phyloP scores from a whole-genome alignment of 495 filamentous ascomycete genomes.

The Amphirosellinia nigrospora region DNA sequence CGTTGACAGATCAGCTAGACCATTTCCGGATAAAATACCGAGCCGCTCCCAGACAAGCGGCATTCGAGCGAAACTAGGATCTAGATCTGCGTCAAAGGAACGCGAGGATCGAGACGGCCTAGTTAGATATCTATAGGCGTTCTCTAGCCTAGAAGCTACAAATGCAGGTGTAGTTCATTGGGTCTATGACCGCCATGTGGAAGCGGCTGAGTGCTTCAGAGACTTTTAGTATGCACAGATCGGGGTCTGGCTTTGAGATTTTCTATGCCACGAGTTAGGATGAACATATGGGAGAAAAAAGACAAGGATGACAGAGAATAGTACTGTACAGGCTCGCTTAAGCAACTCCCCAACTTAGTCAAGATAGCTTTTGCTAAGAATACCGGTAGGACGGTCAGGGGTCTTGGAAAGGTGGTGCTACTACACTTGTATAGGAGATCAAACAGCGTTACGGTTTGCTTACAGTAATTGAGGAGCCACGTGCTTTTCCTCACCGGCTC shows the following conservation, averaged over 20 bases:
- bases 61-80: not conserved
- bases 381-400: not conserved
- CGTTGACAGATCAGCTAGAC: constrained; percentile 25
- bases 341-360: not conserved
- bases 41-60: not conserved
- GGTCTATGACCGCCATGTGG: not conserved
- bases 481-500: not conserved
- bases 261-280: not conserved
- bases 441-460: not conserved
- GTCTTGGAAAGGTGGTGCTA: not conserved
- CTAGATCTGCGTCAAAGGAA: constrained; percentile 10
- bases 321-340: not conserved
- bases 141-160: not conserved
- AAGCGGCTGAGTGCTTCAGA: not conserved
- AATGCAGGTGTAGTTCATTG: not conserved
- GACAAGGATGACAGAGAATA: not conserved
- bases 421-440: not conserved
- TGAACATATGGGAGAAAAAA: not conserved
- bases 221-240: not conserved
- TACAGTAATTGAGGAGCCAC: not conserved
- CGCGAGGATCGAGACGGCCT: not conserved
- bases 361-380: not conserved
- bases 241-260: not conserved
- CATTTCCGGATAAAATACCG: constrained; percentile 23
- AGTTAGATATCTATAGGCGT: not conserved